These are phyloP conservation scores for Debaryomyces nepalensis DNA, from an alignment of 1,139 yeast genomes.

Conservation along the genomic window DNA sequence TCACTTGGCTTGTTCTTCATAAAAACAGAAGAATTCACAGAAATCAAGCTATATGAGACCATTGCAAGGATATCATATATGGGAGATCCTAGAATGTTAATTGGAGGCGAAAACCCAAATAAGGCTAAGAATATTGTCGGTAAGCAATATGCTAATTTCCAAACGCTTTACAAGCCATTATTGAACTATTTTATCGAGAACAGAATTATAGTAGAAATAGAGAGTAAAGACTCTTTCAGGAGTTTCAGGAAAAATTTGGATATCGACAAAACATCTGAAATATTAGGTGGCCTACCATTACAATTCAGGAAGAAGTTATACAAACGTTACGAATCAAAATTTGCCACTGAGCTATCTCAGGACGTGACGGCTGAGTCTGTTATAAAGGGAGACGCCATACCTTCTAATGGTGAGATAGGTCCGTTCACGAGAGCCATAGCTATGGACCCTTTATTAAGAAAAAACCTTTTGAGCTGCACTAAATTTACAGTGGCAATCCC, in stretches of 20 bases:
- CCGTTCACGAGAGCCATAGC: conserved; percentile 24
- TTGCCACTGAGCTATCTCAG: conserved; percentile 23
- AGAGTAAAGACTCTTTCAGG: conserved; percentile 17
- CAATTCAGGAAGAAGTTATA: conserved; percentile 55
- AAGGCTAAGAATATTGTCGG: conserved; percentile 84
- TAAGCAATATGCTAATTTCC: conserved; percentile 73
- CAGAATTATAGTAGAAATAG: conserved; percentile 23
- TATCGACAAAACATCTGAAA: conserved; percentile 27
- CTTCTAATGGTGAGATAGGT: background rate
- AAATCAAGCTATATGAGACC: conserved; percentile 69
- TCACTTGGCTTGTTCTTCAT: conserved; percentile 68
- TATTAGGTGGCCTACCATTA: conserved; percentile 52
- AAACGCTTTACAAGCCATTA: conserved; percentile 72
- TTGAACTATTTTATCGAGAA: conserved; percentile 31
- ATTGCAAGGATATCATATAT: conserved; percentile 82
- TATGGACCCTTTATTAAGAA: conserved; percentile 30
- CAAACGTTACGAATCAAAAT: conserved; percentile 41
- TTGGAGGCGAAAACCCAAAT: conserved; percentile 92
- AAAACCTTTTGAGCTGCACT: conserved; percentile 50
- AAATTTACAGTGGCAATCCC: conserved; percentile 68
- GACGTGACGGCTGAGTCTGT: conserved; percentile 26
- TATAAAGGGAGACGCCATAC: conserved; percentile 12
- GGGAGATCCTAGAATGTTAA: conserved; percentile 87
- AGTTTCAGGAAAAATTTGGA: conserved; percentile 26
- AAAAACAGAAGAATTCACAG: conserved; percentile 47